Base-by-base conservation (phyloP, 805 yeast species). In the Crinitomyces ghanaensis region DNA sequence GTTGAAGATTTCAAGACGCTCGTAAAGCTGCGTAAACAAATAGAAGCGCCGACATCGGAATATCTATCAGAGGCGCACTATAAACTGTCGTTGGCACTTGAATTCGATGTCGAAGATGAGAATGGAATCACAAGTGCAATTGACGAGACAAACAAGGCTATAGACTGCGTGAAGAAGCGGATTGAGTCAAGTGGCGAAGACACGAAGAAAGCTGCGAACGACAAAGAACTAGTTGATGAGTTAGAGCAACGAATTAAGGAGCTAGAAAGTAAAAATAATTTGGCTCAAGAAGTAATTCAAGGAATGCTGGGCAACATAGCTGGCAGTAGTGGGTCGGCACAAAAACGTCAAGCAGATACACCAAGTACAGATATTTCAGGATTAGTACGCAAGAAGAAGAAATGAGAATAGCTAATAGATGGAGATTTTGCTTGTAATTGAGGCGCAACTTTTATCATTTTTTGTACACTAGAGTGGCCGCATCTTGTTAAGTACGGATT, bases 1-100 rank as follows among this genome's bases (percentile, higher is more conserved):
- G 69, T 77, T 0, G 59, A 60, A 13, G 95, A 86, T 53, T 72
- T 84, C 37, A 59, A 64, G 30, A 57, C 68, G 13, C 64, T 83
- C 26, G 62, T 81, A 21, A 57, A 68, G 19, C 56, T 77, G 28
- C 67, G 81, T 51, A 49, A 59, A 31, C 57, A 70, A 36, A 50
- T 80, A 8, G 76, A 65, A 46, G 66, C 67, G 2, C 53, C 56
- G n/a, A 54, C 59, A 6, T 68, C 80, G 2, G 62, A 78, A 2
- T 56, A 74, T 28, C 62, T 82, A 6, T 75, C 86, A 12, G 94
- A 84, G 53, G 75, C 84, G 0, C 80, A 80, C 54, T 85, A 76
- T 60, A 82, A 81, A 55, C 61, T 82, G 25, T 77, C 93, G 0
- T 60, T 84, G 31, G 91, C 94, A 0, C 60, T 71, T 36, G 95